Evolutionary conservation across 371 early-diverging fungal species (phyloP).

Genomic region (Saksenaea oblongispora): DNA sequence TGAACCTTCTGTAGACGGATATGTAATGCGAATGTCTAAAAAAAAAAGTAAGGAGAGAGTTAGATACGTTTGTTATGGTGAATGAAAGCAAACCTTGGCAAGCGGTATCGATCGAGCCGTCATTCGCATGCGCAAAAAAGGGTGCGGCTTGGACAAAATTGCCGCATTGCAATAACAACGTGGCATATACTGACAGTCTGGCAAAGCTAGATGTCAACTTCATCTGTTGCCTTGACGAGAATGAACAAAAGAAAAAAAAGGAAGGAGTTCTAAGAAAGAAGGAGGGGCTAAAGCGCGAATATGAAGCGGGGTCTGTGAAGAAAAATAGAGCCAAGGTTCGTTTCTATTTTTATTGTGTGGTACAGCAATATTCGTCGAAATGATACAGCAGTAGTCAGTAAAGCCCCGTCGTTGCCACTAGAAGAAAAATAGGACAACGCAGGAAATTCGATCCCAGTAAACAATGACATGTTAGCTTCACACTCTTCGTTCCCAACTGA

Average conservation of each 20-base stretch:
- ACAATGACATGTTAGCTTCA: too few relatives aligned
- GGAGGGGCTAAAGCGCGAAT: slow-evolving; percentile 5
- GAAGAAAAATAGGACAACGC: too few relatives aligned
- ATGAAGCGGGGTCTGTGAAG: slow-evolving; percentile 1
- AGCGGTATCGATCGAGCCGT: slow-evolving; percentile 4
- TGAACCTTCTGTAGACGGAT: slow-evolving; percentile 26
- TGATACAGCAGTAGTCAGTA: not conserved
- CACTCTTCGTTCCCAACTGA: too few relatives aligned
- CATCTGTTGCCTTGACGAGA: slow-evolving; percentile 21
- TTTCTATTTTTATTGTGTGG: not conserved
- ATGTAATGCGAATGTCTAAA: slow-evolving; percentile 36
- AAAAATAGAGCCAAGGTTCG: slow-evolving; percentile 5
- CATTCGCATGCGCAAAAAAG: slow-evolving; percentile 35
- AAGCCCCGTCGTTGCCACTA: too few relatives aligned
- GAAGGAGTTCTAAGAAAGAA: slow-evolving; percentile 12
- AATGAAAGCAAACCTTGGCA: slow-evolving; percentile 12
- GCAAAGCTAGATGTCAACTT: slow-evolving; percentile 32
- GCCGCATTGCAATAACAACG: slow-evolving; percentile 35
- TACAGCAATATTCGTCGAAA: slow-evolving; percentile 1
- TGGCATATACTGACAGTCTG: slow-evolving; percentile 34
- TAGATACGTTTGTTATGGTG: not conserved
- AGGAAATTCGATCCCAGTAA: too few relatives aligned
- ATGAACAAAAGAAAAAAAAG: not conserved
- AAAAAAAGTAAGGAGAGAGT: not conserved
- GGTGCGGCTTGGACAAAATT: slow-evolving; percentile 44